phyloP scores from a whole-genome alignment of 2,329 filamentous ascomycete genomes.

The Microcyclospora pomicola region DNA sequence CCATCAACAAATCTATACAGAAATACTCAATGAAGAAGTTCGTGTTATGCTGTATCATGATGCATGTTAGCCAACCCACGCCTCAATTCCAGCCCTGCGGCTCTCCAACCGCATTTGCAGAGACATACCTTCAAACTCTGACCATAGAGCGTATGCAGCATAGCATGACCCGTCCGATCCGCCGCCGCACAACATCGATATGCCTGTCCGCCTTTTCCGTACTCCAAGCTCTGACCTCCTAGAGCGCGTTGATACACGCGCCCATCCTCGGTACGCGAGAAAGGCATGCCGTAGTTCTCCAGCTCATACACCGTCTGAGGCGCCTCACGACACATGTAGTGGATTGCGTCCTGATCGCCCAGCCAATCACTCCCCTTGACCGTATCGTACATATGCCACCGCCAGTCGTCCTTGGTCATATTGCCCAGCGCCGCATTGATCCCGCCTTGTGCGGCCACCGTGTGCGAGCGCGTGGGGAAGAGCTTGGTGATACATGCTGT shows the following conservation, averaged over 20 bases:
- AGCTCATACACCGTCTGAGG: constrained; percentile 41
- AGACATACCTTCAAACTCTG: constrained; percentile 29
- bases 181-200: constrained; percentile 34
- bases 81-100: not conserved
- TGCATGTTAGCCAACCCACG: constrained; percentile 1
- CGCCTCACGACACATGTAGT: constrained; percentile 46
- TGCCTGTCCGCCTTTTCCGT: constrained; percentile 36
- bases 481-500: constrained; percentile 52
- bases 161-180: constrained; percentile 37
- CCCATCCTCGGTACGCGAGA: constrained; percentile 34
- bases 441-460: constrained; percentile 53
- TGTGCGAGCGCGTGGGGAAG: constrained; percentile 48
- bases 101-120: not conserved
- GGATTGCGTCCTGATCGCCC: constrained; percentile 46
- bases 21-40: constrained; percentile 40
- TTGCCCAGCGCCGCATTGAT: constrained; percentile 47
- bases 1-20: constrained; percentile 36
- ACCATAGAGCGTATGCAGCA: constrained; percentile 38
- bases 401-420: constrained; percentile 43
- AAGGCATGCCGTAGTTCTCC: constrained; percentile 42
- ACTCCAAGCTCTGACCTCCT: constrained; percentile 34
- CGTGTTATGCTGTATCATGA: constrained; percentile 24
- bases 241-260: constrained; percentile 36
- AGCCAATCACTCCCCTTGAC: constrained; percentile 47
- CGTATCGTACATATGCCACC: constrained; percentile 45